phyloP scores from a whole-genome alignment of 2,329 filamentous ascomycete species.

The Trichoderma atroviride region DNA sequence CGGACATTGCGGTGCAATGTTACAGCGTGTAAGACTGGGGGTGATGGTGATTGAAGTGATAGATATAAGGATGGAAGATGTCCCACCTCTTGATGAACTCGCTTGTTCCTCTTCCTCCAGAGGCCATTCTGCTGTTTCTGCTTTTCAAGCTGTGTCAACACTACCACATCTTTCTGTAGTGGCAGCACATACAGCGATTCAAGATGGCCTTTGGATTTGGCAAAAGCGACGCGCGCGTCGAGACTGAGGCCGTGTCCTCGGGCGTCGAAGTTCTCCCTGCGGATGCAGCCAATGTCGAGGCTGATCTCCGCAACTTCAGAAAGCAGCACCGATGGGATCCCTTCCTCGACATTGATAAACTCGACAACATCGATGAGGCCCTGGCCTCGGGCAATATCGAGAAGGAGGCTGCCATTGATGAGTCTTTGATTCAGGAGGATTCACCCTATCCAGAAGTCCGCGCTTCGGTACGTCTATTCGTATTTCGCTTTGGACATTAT shows the following conservation, averaged over 20 bases:
- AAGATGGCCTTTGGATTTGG: conserved; percentile 33
- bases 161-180: conserved; percentile 35
- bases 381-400: conserved; percentile 49
- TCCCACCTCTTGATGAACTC: neutral
- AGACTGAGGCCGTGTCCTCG: conserved; percentile 29
- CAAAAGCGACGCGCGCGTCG: conserved; percentile 26
- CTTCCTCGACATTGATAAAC: conserved; percentile 56
- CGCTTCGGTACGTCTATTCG: conserved; percentile 29
- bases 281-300: conserved; percentile 30
- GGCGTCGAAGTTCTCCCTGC: conserved; percentile 31
- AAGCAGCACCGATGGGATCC: conserved; percentile 59
- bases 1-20: conserved; percentile 8
- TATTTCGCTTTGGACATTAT: neutral
- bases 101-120: neutral
- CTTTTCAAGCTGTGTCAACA: neutral
- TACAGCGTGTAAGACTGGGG: neutral
- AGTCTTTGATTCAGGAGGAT: conserved; percentile 54
- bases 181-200: conserved; percentile 30
- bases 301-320: conserved; percentile 47
- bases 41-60: neutral
- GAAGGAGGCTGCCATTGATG: conserved; percentile 50
- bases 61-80: conserved; percentile 3
- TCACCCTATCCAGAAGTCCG: conserved; percentile 44
- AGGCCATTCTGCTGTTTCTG: conserved; percentile 15
- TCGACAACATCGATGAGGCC: conserved; percentile 54